These are phyloP conservation scores for Colletotrichum liriopes DNA, from an alignment of 2,329 filamentous ascomycete genomes.

Conservation along the genomic window DNA sequence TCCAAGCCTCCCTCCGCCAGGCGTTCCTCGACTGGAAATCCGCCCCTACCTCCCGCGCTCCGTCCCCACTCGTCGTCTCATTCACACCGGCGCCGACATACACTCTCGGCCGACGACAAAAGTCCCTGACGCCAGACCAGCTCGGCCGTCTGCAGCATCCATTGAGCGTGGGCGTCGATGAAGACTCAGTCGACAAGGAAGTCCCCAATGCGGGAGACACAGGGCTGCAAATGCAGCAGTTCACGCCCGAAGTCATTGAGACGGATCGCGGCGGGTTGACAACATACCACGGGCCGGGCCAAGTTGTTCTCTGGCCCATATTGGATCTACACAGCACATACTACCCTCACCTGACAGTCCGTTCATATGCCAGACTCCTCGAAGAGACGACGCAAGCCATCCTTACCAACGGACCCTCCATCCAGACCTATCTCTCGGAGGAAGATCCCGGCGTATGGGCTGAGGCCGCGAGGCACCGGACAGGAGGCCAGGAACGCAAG, in stretches of 20 bases:
- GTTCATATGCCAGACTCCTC: slow-evolving; percentile 83
- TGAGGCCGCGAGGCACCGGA: slow-evolving; percentile 47
- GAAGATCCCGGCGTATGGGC: slow-evolving; percentile 92
- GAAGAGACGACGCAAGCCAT: slow-evolving; percentile 82
- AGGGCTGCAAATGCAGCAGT: slow-evolving; percentile 49
- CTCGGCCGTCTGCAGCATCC: slow-evolving; percentile 60
- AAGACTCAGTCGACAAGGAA: background rate
- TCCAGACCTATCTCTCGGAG: slow-evolving; percentile 73
- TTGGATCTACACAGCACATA: slow-evolving; percentile 78
- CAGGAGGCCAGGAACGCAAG: slow-evolving; percentile 70
- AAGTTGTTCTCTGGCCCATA: slow-evolving; percentile 93
- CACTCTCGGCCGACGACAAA: slow-evolving; percentile 89
- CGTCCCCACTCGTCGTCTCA: slow-evolving; percentile 81
- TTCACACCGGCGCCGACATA: slow-evolving; percentile 89
- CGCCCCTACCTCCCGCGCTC: slow-evolving; percentile 56
- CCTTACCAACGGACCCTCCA: slow-evolving; percentile 69
- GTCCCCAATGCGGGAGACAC: background rate
- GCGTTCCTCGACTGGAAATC: slow-evolving; percentile 55
- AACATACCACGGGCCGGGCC: slow-evolving; percentile 95
- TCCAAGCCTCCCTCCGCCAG: slow-evolving; percentile 49
- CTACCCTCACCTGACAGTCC: slow-evolving; percentile 75
- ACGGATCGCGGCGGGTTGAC: slow-evolving; percentile 90
- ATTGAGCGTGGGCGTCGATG: slow-evolving; percentile 53
- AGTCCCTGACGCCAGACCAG: slow-evolving; percentile 63
- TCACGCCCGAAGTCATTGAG: slow-evolving; percentile 74